Evolutionary conservation across 1,284 basidiomycete species (phyloP).

Genomic region (Lentinus polychrous): DNA sequence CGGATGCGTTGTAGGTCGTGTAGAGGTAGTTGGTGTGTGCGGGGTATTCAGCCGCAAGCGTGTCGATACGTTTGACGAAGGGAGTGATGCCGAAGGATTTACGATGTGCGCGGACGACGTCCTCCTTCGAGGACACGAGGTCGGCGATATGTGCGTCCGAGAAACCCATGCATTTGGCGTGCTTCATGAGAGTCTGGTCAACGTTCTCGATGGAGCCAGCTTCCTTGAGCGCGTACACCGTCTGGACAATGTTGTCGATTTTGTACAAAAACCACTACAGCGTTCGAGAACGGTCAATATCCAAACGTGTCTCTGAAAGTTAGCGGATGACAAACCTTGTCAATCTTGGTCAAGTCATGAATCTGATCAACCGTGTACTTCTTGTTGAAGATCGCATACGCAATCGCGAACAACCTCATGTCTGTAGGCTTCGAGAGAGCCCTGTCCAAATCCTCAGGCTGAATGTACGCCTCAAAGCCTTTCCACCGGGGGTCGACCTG

Average conservation of each 20-base stretch:
- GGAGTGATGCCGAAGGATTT: slow-evolving; percentile 88
- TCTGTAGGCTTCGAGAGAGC: slow-evolving; percentile 79
- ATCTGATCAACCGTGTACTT: slow-evolving; percentile 86
- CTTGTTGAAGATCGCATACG: slow-evolving; percentile 95
- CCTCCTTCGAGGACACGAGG: slow-evolving; percentile 23
- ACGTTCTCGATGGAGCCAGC: slow-evolving; percentile 64
- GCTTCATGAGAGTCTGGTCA: slow-evolving; percentile 65
- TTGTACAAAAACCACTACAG: slow-evolving; percentile 95
- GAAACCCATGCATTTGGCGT: slow-evolving; percentile 91
- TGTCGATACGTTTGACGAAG: slow-evolving; percentile 99
- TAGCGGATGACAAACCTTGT: slow-evolving; percentile 53
- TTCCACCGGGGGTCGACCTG: slow-evolving; percentile 92
- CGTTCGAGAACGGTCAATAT: slow-evolving; percentile 5
- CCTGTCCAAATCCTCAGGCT: slow-evolving; percentile 79
- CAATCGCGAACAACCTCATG: slow-evolving; percentile 94
- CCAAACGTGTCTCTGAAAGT: not conserved
- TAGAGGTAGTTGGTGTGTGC: slow-evolving; percentile 99
- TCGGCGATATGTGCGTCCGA: slow-evolving; percentile 87
- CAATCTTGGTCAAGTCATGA: slow-evolving; percentile 95
- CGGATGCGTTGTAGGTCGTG: slow-evolving; percentile 97
- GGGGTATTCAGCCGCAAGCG: slow-evolving; percentile 97
- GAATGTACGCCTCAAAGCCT: slow-evolving; percentile 76
- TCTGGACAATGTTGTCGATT: slow-evolving; percentile 94
- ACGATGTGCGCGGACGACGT: slow-evolving; percentile 72
- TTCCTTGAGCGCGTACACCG: slow-evolving; percentile 66